Evolutionary conservation across 2,329 filamentous ascomycete genomes (phyloP).

Genomic region (Calonectria pteridis): DNA sequence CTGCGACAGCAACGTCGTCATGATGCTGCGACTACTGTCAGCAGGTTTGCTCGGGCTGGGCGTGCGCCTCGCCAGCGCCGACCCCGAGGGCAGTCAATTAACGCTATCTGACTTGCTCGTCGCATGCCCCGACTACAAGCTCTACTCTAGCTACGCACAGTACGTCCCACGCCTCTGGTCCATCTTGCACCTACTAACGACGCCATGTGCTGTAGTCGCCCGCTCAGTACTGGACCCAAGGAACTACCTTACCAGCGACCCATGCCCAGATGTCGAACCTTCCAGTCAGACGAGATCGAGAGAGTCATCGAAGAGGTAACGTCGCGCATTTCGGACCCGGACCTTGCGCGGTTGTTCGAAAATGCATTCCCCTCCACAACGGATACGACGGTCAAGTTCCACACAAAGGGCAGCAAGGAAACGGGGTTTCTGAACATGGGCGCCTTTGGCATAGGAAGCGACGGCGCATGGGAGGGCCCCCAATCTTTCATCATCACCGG

Average conservation of each 20-base stretch:
- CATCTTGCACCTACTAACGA: not conserved
- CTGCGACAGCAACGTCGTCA: conserved; percentile 24
- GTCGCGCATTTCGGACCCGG: conserved; percentile 82
- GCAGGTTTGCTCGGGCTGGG: conserved; percentile 44
- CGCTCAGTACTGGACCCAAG: conserved; percentile 83
- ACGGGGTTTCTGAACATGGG: conserved; percentile 52
- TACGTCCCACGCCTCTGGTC: conserved; percentile 40
- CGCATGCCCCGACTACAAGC: conserved; percentile 57
- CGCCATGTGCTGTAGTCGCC: conserved; percentile 65
- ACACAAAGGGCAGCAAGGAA: conserved; percentile 71
- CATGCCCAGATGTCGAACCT: conserved; percentile 84
- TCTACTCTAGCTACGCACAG: conserved; percentile 55
- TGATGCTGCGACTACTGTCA: conserved; percentile 45
- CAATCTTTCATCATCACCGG: conserved; percentile 96
- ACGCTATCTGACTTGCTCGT: conserved; percentile 41
- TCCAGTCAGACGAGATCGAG: conserved; percentile 88
- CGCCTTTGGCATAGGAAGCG: conserved; percentile 53
- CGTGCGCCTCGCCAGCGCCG: conserved; percentile 36
- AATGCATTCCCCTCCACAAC: conserved; percentile 91
- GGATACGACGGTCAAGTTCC: conserved; percentile 91
- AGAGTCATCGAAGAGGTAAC: conserved; percentile 88
- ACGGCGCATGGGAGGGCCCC: conserved; percentile 81
- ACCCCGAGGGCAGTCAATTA: conserved; percentile 32
- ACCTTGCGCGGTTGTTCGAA: conserved; percentile 92
- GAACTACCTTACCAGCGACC: conserved; percentile 89